Evolutionary conservation across 176 grass and related monocot genomes (phyloP), one percentile per base, ranked within the genome.

Genomic region (Ensete glaucum): DNA sequence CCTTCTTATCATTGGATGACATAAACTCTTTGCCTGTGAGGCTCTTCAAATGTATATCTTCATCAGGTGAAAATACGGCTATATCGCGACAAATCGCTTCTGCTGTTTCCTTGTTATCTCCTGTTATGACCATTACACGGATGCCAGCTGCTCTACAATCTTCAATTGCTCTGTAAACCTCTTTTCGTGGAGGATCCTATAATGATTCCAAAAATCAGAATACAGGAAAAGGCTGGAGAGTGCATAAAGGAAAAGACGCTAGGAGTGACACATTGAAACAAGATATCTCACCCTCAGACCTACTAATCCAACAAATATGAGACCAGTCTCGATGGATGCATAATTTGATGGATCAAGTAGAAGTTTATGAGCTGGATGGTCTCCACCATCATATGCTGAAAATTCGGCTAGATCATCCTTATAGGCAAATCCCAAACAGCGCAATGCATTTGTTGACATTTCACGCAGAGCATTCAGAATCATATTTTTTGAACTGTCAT

Each of bases 41-140:
- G 68, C 90, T 94, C 71, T 86, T 95, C 50, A 82, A 82, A 78
- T 52, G 85, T 67, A 95, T 99, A 71, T 99, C 85, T 80, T 95
- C 91, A 1, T 86, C 80, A 52, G 81, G 85, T 78, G 72, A 62
- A 84, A 99, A 99, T 2, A 99, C 86, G 6, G 91, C 91, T 54
- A 99, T 99, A 54, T 99, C 96, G 71, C 81, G 83, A 78, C 96
- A 99, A 82, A 99, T 99, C 71, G 91, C 91, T 81, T 99, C 96
- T 67, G 96, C 96, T 2, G 96, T 95, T 91, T 94, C 96, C 83
- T 99, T 99, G 73, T 99, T 95, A 84, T 99, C 96, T 72, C 96
- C 96, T 52, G 96, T 99, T 80, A 99, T 99, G 59, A 99, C 96
- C 96, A 99, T 99, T 48, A 99, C 91, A 69, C 83, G 85, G 76